Evolutionary conservation across 257 asterid species (phyloP).

Genomic region (Solanum medicagineum): DNA sequence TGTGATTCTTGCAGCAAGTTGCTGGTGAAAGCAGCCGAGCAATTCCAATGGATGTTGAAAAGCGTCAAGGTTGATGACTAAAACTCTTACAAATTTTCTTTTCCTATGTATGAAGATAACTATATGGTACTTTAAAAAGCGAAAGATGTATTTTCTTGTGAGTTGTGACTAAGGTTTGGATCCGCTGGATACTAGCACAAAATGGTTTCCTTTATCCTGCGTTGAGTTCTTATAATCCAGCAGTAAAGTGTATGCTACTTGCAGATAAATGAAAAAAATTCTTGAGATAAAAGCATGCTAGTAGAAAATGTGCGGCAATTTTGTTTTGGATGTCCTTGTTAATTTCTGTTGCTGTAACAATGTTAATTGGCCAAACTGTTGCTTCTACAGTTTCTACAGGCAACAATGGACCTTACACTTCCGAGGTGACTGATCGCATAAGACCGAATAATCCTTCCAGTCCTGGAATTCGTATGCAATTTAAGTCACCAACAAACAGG

Average conservation of each 20-base stretch:
- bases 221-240: background rate
- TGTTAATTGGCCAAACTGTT: constrained; percentile 6
- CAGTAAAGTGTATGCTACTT: background rate
- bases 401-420: constrained; percentile 30
- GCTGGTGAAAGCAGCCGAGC: constrained; percentile 81
- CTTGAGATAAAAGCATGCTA: background rate
- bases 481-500: constrained; percentile 58
- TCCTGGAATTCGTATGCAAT: constrained; percentile 61
- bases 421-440: constrained; percentile 52
- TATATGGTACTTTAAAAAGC: background rate
- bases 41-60: constrained; percentile 41
- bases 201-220: background rate
- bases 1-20: constrained; percentile 26
- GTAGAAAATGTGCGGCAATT: background rate
- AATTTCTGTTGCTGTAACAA: background rate
- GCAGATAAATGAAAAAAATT: background rate
- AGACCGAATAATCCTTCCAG: constrained; percentile 44
- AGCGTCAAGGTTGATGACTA: constrained; percentile 48
- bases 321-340: background rate
- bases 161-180: background rate
- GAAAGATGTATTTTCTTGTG: background rate
- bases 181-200: background rate
- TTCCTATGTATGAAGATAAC: background rate
- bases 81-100: background rate
- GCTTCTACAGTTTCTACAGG: constrained; percentile 23